Conservation (phyloP, 2,329 filamentous ascomycete species). For the Capronia epimyces region DNA sequence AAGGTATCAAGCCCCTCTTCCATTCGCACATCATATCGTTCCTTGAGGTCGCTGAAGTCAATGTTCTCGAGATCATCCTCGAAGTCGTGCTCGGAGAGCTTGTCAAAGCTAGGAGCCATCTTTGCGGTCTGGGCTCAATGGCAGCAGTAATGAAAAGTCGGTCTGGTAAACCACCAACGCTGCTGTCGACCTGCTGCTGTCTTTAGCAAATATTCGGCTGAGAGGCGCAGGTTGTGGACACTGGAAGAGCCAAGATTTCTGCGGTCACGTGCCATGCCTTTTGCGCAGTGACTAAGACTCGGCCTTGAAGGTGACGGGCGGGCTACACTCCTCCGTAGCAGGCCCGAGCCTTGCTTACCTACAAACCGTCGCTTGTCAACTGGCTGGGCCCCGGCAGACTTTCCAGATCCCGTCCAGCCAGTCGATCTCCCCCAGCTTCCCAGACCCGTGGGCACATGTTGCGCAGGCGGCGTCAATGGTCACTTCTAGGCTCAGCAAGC, state of each 20-base stretch:
- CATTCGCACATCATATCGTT: conserved; percentile 91
- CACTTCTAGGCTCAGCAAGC: not conserved
- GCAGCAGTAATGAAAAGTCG: not conserved
- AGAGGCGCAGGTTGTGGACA: conserved; percentile 4
- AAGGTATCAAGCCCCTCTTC: conserved; percentile 96
- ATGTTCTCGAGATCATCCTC: conserved; percentile 89
- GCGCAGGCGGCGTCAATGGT: not conserved
- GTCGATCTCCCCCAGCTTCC: conserved; percentile 1
- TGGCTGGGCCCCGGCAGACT: not conserved
- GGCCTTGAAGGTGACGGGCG: not conserved
- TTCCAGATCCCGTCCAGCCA: not conserved
- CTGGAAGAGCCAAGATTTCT: conserved; percentile 4
- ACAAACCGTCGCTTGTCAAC: not conserved
- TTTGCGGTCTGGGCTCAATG: conserved; percentile 40
- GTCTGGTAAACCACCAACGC: not conserved
- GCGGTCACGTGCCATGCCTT: not conserved
- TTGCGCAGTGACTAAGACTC: no score
- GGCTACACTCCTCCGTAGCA: not conserved
- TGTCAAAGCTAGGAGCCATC: conserved; percentile 93
- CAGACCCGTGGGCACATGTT: conserved; percentile 1
- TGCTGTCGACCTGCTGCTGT: not conserved
- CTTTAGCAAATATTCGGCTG: conserved; percentile 1
- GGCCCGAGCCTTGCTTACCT: not conserved
- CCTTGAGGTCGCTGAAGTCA: conserved; percentile 84
- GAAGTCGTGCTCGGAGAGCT: conserved; percentile 84